phyloP scores from a whole-genome alignment of 495 filamentous ascomycete genomes.

The Trichoderma reesei region DNA sequence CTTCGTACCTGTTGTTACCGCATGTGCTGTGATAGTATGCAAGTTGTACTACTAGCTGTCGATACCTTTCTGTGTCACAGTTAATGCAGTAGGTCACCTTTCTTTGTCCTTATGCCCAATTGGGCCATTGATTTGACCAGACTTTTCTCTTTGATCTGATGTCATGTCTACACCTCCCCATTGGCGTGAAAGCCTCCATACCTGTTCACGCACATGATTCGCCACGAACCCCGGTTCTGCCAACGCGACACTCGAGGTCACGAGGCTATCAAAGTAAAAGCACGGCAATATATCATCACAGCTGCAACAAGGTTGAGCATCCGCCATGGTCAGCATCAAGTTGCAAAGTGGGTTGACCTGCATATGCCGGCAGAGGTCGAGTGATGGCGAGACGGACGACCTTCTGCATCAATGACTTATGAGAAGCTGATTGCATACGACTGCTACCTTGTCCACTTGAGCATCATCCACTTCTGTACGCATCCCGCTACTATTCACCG shows the following conservation, averaged over 20 bases:
- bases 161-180: too few species aligned
- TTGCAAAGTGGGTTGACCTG: not conserved
- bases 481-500: too few species aligned
- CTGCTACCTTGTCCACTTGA: too few species aligned
- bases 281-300: not conserved
- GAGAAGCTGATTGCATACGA: not conserved
- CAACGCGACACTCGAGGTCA: not conserved
- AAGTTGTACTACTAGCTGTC: not conserved
- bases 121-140: too few species aligned
- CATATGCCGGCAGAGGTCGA: slow-evolving; percentile 6
- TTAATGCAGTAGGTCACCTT: too few species aligned
- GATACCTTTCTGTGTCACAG: too few species aligned
- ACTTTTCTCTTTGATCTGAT: too few species aligned
- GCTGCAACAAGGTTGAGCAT: not conserved
- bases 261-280: not conserved
- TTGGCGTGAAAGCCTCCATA: too few species aligned
- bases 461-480: too few species aligned
- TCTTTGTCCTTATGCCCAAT: too few species aligned
- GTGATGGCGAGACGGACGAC: not conserved
- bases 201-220: not conserved
- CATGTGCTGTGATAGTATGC: not conserved
- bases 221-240: not conserved
- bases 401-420: not conserved
- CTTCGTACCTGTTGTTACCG: not conserved
- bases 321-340: not conserved